Evolutionary conservation across 2,329 filamentous ascomycete genomes (phyloP), one percentile per base, ranked within the genome.

Genomic region (Scedosporium minutisporum): DNA sequence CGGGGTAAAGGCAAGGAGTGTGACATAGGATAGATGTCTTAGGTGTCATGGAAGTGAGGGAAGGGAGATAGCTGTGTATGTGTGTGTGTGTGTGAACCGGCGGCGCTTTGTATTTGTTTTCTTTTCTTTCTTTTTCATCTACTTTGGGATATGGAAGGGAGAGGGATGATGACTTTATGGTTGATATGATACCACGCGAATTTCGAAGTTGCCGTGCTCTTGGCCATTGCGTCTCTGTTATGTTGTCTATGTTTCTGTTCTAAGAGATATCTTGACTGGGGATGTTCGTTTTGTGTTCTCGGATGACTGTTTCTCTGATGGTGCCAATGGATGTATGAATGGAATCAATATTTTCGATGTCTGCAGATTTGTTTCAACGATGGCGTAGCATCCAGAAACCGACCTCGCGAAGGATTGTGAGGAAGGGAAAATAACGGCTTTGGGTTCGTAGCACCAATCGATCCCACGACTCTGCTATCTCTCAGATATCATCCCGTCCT

Each of bases 171-270:
- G 33, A 42, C 42, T 59, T 55, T 58, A 48, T 53, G 51, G 57
- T 23, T 29, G 25, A 51, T 61, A 25, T 61, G 60, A 55, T 61
- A 53, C 44, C 60, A 46, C 46, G 21, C 46, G 4, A 27, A 60
- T 27, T n/a, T 46, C 42, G n/a, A 23, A 18, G 33, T 59, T 27
- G 21, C 6, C 14, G 7, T 41, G 21, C 3, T 57, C 23, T 57
- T 57, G 6, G 23, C 12, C 33, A 14, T 53, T 38, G 16, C 51
- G 33, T 27, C 25, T 48, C 41, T 41, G n/a, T 51, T 38, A 3
- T 53, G 21, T 29, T 27, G 12, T 55, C 33, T 48, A 18, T 48
- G 6, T 48, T 21, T 18, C 9, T 21, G n/a, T 48, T 48, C n/a
- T 5, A 3, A 7, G 44, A 3, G n/a, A 3, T 48, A n/a, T 48